Percentiles rank a stretch among this genome's conserved stretches.
Evolutionary conservation across 116 monocot species (phyloP).

Genomic region (Thalassia testudinum): DNA sequence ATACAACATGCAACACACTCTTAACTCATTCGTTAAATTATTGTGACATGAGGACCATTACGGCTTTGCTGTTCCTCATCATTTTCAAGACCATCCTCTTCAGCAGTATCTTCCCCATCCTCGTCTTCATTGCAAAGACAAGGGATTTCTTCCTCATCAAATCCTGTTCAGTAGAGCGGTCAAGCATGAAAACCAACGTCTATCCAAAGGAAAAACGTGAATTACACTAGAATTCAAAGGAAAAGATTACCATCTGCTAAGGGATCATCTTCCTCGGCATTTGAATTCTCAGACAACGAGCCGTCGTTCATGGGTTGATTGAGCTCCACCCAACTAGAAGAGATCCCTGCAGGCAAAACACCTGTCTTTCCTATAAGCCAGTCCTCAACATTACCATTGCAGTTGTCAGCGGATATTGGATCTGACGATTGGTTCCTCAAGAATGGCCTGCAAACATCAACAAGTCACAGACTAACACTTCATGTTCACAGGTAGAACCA

Average conservation of each 20-base stretch:
- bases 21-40: not conserved
- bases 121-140: conserved; percentile 20
- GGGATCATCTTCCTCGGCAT: conserved; percentile 49
- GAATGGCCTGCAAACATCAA: conserved; percentile 22
- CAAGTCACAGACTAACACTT: not conserved
- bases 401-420: conserved; percentile 58
- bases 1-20: not conserved
- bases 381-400: conserved; percentile 31
- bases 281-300: conserved; percentile 12
- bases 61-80: not conserved
- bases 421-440: conserved; percentile 36
- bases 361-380: conserved; percentile 66
- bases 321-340: conserved; percentile 55
- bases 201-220: not conserved
- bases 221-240: not conserved
- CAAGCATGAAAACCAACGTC: not conserved
- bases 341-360: conserved; percentile 13
- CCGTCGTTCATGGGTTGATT: conserved; percentile 20
- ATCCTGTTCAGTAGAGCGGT: conserved; percentile 19
- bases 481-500: not conserved
- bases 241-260: conserved; percentile 34
- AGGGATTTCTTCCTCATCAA: conserved; percentile 45
- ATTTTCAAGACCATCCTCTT: conserved; percentile 6
- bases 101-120: conserved; percentile 8
- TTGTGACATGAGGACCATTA: not conserved